These are phyloP conservation scores for Jaltomata sinuosa DNA, from an alignment of 257 asterid species.

Conservation along the genomic window DNA sequence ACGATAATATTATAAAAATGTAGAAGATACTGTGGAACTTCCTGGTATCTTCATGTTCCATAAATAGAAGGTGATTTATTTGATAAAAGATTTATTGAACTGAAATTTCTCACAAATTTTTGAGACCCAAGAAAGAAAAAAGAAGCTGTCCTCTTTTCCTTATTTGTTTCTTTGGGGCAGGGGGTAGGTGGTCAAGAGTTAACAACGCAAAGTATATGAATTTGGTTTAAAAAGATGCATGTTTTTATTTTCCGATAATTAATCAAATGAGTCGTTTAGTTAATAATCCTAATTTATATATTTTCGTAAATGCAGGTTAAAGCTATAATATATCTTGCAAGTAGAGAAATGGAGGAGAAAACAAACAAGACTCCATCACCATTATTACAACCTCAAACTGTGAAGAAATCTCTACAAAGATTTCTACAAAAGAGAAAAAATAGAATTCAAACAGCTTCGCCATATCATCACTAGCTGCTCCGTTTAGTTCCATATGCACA, in stretches of 20 bases:
- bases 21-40: no score
- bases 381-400: not conserved
- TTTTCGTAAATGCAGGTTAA: not conserved
- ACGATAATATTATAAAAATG: no score
- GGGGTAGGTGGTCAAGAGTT: not conserved
- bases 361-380: not conserved
- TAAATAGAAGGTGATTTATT: not conserved
- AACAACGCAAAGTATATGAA: not conserved
- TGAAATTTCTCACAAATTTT: not conserved
- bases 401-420: constrained; percentile 17
- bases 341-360: constrained; percentile 4
- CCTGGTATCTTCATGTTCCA: not conserved
- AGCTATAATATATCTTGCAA: constrained; percentile 15
- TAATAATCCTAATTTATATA: not conserved
- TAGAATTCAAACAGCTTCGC: constrained; percentile 6
- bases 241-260: not conserved
- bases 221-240: not conserved
- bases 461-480: constrained; percentile 2
- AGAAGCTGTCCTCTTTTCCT: not conserved
- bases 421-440: constrained; percentile 22
- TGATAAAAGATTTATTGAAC: not conserved
- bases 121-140: not conserved
- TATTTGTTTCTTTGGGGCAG: not conserved
- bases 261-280: not conserved
- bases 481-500: not conserved